These are phyloP conservation scores for Yamadazyma kanchanaburiensis DNA, from an alignment of 1,139 yeast genomes.

Conservation along the genomic window DNA sequence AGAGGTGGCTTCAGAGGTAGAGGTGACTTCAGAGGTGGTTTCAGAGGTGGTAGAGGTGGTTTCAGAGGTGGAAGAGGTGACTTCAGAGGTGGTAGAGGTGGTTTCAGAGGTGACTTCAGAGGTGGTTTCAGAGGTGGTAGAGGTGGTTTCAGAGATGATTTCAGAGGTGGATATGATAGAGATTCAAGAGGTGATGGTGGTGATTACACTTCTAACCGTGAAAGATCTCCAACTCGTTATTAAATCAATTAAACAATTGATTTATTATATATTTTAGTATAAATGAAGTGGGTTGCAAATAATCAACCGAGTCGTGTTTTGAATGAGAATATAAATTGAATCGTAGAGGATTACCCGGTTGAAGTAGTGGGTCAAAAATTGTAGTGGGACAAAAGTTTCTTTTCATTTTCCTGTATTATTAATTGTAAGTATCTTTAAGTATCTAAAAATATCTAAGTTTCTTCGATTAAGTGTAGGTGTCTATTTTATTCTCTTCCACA, in stretches of 20 bases:
- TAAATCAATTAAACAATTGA: conserved; percentile 13
- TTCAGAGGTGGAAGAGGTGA: conserved; percentile 42
- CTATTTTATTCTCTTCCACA: too few species aligned
- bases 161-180: conserved; percentile 33
- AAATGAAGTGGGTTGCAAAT: conserved; percentile 6
- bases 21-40: conserved; percentile 35
- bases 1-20: conserved; percentile 38
- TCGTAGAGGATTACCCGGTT: too few species aligned
- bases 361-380: too few species aligned
- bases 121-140: conserved; percentile 39
- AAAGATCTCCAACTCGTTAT: conserved; percentile 49
- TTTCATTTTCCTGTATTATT: too few species aligned
- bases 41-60: conserved; percentile 43
- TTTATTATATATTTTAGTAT: conserved; percentile 6
- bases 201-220: conserved; percentile 33
- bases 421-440: too few species aligned
- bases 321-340: conserved; percentile 5
- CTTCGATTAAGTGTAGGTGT: too few species aligned
- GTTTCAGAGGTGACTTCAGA: conserved; percentile 20
- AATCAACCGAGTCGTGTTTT: conserved; percentile 2
- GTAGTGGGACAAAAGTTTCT: too few species aligned
- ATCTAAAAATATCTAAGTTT: too few species aligned
- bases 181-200: conserved; percentile 37
- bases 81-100: conserved; percentile 30
- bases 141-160: conserved; percentile 33